Evolutionary conservation across 2,329 filamentous ascomycete species (phyloP), one percentile per base, ranked within the genome.

Genomic region (Aotearoamyces nothofagi): DNA sequence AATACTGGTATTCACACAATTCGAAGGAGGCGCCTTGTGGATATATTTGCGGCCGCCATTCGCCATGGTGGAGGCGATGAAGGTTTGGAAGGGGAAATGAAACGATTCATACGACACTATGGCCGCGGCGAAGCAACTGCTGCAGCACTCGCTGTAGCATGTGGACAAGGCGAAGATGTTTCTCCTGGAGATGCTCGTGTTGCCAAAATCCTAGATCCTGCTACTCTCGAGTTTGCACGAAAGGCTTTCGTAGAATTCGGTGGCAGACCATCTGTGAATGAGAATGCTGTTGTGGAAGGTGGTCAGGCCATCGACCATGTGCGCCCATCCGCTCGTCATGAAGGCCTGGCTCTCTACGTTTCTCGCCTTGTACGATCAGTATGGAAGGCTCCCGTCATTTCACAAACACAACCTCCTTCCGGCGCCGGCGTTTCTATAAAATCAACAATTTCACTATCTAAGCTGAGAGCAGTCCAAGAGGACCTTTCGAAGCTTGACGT

Each of bases 181-280:
- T 55, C 63, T 14, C 69, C 81, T 12, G 78, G 78, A 0, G 79
- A 83, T 33, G 69, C 73, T 24, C 71, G 84, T 24, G 56, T 77
- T 7, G 75, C 80, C 0, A 66, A 63, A 38, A 63, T 79, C 14
- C 78, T 77, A 17, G 90, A 96, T 44, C 80, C 86, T 9, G 71
- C 83, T 19, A 83, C 92, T 1, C 64, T 92, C 26, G 84, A 93
- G 41, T 71, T 77, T 35, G 90, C 87, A 4, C 72, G 83, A 33
- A 77, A 80, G 37, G 78, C 79, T 1, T 96, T 94, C 51, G 84
- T 96, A 33, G 86, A 92, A 41, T 86, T 79, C 50, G 90, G 90
- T 28, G 90, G 90, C 16, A 81, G 84, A 44, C 80, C 90, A 1
- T 78, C 75, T 4, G 63, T 92, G 37, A 78, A 82, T 12, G 83